Evolutionary conservation across 2,329 filamentous ascomycete species (phyloP).

Genomic region (Fusarium multiceps): DNA sequence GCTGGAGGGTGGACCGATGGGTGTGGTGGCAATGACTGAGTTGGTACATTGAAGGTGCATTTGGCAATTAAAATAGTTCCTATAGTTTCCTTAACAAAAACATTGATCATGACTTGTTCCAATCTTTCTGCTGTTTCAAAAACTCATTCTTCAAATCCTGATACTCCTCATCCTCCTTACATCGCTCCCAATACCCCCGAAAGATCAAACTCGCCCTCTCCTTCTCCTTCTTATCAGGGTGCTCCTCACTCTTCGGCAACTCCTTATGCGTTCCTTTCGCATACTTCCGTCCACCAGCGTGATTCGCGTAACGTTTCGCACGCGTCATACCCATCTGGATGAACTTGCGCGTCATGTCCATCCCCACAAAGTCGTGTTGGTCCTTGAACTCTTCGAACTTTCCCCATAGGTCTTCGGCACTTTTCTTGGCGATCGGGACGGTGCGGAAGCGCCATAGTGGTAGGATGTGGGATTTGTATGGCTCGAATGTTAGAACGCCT

Average conservation of each 20-base stretch:
- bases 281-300: constrained; percentile 67
- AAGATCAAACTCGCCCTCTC: constrained; percentile 38
- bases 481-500: constrained; percentile 71
- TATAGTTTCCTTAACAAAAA: too few species aligned
- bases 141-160: constrained; percentile 30
- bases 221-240: constrained; percentile 37
- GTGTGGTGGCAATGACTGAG: constrained; percentile 1
- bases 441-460: constrained; percentile 68
- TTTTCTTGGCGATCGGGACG: constrained; percentile 48
- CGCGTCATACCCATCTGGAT: constrained; percentile 75
- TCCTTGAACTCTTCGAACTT: constrained; percentile 65
- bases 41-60: too few species aligned
- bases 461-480: constrained; percentile 70
- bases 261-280: constrained; percentile 25
- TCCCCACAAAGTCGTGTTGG: constrained; percentile 68
- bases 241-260: constrained; percentile 23
- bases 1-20: constrained; percentile 9
- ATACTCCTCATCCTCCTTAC: constrained; percentile 40
- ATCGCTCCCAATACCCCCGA: constrained; percentile 33
- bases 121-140: constrained; percentile 3
- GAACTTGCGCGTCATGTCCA: constrained; percentile 73
- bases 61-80: too few species aligned
- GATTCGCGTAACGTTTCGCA: constrained; percentile 68
- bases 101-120: not conserved
- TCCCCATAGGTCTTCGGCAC: constrained; percentile 59